phyloP scores from a whole-genome alignment of 2,329 filamentous ascomycete species.

The Ophiosphaerella korrae region DNA sequence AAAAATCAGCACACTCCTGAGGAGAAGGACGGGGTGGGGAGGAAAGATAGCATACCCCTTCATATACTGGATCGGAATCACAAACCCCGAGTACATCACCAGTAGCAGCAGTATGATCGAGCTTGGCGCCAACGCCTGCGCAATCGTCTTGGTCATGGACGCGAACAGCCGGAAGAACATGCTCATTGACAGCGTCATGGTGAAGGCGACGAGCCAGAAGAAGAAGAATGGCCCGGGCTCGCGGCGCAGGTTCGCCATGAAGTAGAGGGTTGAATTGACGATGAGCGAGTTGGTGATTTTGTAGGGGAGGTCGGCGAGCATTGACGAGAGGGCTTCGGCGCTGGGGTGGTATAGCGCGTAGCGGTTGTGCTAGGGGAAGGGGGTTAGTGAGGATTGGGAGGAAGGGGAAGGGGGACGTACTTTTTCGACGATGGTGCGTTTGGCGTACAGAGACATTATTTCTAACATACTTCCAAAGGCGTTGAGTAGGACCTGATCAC shows the following conservation, averaged over 20 bases:
- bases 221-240: constrained; percentile 79
- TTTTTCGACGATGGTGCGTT: constrained; percentile 88
- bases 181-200: constrained; percentile 72
- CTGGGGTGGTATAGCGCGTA: constrained; percentile 90
- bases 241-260: constrained; percentile 77
- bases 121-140: constrained; percentile 59
- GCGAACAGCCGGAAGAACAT: constrained; percentile 82
- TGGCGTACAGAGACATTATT: constrained; percentile 71
- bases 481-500: constrained; percentile 59
- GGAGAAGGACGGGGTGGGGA: neutral
- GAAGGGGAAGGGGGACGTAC: neutral
- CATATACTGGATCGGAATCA: constrained; percentile 67
- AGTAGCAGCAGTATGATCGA: constrained; percentile 64
- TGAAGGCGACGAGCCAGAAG: constrained; percentile 66
- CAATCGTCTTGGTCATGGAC: constrained; percentile 70
- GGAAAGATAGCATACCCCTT: constrained; percentile 11
- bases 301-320: constrained; percentile 80
- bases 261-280: constrained; percentile 81
- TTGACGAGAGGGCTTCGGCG: constrained; percentile 79
- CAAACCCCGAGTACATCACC: constrained; percentile 69
- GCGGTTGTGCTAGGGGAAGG: constrained; percentile 64
- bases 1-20: constrained; percentile 1
- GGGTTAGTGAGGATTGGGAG: neutral
- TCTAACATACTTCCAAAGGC: constrained; percentile 62
- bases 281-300: constrained; percentile 71